Evolutionary conservation across 1,284 basidiomycete species (phyloP).

Genomic region (Neonothopanus nambi): DNA sequence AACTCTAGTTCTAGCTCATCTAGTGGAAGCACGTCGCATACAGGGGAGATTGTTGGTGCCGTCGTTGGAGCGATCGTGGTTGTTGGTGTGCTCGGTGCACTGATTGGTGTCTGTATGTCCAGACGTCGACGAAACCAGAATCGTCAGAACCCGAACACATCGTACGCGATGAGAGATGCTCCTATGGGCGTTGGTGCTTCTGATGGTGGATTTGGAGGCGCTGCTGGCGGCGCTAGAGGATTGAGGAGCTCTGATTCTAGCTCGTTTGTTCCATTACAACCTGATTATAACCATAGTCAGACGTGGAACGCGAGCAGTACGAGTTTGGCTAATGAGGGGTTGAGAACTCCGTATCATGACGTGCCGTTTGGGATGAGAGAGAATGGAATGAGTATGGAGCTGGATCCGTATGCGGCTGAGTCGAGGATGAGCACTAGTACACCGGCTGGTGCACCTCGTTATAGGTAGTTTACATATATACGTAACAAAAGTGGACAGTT

Average conservation of each 20-base stretch:
- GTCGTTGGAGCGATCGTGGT: conserved; percentile 14
- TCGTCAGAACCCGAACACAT: conserved; percentile 7
- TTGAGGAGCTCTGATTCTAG: conserved; percentile 47
- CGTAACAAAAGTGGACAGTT: too few species aligned
- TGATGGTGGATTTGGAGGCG: background rate
- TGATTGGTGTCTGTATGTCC: conserved; percentile 17
- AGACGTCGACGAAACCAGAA: conserved; percentile 13
- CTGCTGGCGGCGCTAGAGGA: conserved; percentile 19
- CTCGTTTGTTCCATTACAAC: conserved; percentile 51
- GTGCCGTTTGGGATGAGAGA: conserved; percentile 29
- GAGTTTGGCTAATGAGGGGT: conserved; percentile 25
- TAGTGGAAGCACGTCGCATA: conserved; percentile 15
- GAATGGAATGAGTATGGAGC: conserved; percentile 36
- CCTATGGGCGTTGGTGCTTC: background rate
- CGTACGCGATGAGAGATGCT: conserved; percentile 10
- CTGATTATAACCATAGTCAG: conserved; percentile 50
- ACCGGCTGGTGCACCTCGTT: background rate
- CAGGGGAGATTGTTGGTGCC: conserved; percentile 7
- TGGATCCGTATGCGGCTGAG: conserved; percentile 34
- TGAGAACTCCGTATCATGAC: conserved; percentile 46
- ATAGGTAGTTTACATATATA: too few species aligned
- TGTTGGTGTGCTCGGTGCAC: conserved; percentile 16
- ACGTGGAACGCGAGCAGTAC: conserved; percentile 50
- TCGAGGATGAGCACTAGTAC: conserved; percentile 10
- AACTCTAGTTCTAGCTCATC: conserved; percentile 13